Base-by-base conservation (phyloP, 176 grass and related monocot genomes). In the Otatea glauca region DNA sequence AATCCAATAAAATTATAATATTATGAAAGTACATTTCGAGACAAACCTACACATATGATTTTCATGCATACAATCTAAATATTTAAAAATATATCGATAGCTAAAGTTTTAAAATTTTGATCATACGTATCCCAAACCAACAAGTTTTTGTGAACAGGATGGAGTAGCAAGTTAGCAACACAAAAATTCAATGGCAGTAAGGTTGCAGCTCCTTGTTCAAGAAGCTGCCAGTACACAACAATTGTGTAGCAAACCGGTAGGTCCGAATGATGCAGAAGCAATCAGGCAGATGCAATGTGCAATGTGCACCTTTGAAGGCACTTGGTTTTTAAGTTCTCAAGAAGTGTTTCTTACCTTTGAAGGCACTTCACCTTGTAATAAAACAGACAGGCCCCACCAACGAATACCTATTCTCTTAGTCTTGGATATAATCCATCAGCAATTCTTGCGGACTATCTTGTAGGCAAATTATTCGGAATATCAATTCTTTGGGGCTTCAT, bases 341-440 rank as follows among this genome's bases (percentile, higher is more conserved):
- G n/a, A 35, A 76, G 58, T 39, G 53, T 70, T 47, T 61, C 74
- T 70, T 86, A 55, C 68, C 76, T 80, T 79, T 43, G 14, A 80
- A 80, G 58, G 37, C 76, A 80, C 76, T 74, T 17, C 73, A 77
- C 24, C 15, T 11, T 54, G 34, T 16, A 27, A 73, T 41, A 44
- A 29, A 73, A 11, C 25, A 53, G 24, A 50, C 66, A 21, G 1
- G 34, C 23, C 35, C 32, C 29, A 39, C 34, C 29, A 37, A 51
- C 32, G 0, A n/a, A 63, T 23, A 24, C 21, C 9, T 58, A 20
- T 20, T n/a, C 5, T 54, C 20, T n/a, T 4, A 34, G 35, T 37
- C 35, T 4, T 37, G 7, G 54, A 58, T 58, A 37, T 15, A 49
- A 80, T 24, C 45, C 27, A n/a, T 49, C 43, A 4, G 8, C 9